Conservation (phyloP, 192 early-diverging fungal genomes). For the Backusella macrospora region DNA sequence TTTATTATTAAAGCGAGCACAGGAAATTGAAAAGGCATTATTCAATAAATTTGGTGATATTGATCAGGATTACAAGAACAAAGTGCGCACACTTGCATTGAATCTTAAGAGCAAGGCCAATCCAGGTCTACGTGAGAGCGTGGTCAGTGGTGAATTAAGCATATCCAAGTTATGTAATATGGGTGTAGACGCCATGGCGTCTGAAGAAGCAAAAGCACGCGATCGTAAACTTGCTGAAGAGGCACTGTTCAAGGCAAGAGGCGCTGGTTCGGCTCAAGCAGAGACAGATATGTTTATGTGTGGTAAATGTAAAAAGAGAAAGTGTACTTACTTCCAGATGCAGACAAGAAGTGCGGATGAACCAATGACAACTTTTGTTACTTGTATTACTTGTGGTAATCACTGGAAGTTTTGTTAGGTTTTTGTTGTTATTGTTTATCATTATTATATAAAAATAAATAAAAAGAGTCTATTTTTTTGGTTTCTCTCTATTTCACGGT, state of each 20-base stretch:
- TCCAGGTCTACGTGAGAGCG: constrained; percentile 66
- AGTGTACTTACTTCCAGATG: constrained; percentile 86
- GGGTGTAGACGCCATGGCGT: constrained; percentile 88
- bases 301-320: constrained; percentile 87
- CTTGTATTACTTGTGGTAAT: constrained; percentile 83
- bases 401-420: constrained; percentile 68
- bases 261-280: constrained; percentile 71
- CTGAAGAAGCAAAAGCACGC: constrained; percentile 76
- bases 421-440: not conserved
- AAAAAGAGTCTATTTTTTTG: no score
- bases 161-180: constrained; percentile 73
- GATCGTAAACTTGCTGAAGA: constrained; percentile 71
- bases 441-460: not conserved
- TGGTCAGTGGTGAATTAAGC: constrained; percentile 69
- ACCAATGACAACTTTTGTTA: constrained; percentile 98
- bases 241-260: constrained; percentile 75
- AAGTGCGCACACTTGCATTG: constrained; percentile 74
- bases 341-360: constrained; percentile 94
- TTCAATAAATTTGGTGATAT: constrained; percentile 56
- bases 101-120: constrained; percentile 81
- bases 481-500: no score
- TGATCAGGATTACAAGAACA: constrained; percentile 66
- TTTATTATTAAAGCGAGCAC: constrained; percentile 53
- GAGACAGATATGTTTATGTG: constrained; percentile 94
- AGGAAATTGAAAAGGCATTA: constrained; percentile 64